These are phyloP conservation scores for Fomitopsis betulina DNA, from an alignment of 1,284 basidiomycete species.

Conservation along the genomic window DNA sequence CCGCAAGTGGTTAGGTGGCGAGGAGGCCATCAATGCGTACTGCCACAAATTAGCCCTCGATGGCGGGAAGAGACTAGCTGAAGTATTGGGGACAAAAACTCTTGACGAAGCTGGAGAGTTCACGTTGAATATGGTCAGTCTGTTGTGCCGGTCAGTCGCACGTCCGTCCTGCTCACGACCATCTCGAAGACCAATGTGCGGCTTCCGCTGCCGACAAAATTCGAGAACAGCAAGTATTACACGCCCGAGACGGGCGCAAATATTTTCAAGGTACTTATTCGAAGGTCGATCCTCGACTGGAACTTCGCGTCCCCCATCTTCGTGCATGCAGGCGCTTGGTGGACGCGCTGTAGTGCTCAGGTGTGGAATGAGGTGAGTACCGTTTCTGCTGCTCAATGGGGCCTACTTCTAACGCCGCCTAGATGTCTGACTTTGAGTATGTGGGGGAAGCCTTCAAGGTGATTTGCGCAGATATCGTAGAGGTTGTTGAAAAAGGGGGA, in stretches of 20 bases:
- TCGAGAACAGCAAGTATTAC: slow-evolving; percentile 13
- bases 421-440: slow-evolving; percentile 48
- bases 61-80: slow-evolving; percentile 65
- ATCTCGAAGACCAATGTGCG: slow-evolving; percentile 33
- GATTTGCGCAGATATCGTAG: slow-evolving; percentile 17
- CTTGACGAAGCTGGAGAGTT: slow-evolving; percentile 57
- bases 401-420: neutral
- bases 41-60: slow-evolving; percentile 69
- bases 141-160: neutral
- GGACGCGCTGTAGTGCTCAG: slow-evolving; percentile 68
- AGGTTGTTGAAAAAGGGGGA: slow-evolving; percentile 2
- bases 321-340: slow-evolving; percentile 61
- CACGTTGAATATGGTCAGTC: slow-evolving; percentile 69
- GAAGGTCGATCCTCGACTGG: slow-evolving; percentile 36
- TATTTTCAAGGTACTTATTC: slow-evolving; percentile 30
- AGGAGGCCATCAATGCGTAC: slow-evolving; percentile 73
- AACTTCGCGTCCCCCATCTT: slow-evolving; percentile 41
- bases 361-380: slow-evolving; percentile 58
- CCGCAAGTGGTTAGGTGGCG: slow-evolving; percentile 79
- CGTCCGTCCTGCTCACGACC: neutral
- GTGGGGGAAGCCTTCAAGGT: slow-evolving; percentile 19
- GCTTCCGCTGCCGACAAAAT: slow-evolving; percentile 24
- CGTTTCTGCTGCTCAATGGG: neutral
- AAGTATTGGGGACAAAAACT: slow-evolving; percentile 61
- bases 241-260: slow-evolving; percentile 17